Evolutionary conservation across 495 filamentous ascomycete genomes (phyloP), one percentile per base, ranked within the genome.

Genomic region (Daldinia vernicosa): DNA sequence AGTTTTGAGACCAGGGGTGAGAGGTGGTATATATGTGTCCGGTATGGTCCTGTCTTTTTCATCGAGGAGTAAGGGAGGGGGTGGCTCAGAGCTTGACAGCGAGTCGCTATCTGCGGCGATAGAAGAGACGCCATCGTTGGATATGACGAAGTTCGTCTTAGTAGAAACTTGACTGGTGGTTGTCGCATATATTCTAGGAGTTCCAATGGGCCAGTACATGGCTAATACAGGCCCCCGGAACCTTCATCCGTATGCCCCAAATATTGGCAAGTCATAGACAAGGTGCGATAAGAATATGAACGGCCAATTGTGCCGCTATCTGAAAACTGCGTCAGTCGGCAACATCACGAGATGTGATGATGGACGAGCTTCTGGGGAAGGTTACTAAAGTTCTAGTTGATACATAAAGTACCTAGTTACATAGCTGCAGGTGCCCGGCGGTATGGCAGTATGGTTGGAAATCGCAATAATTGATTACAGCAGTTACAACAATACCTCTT

Each of bases 201-300:
- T 92, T 79, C 93, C 93, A 82, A 95, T 86, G 74, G 95, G 95
- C 95, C 95, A 98, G 86, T 98, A 98, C 94, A 98, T 98, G 86
- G 86, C 86, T 88, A 73, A 71, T 69, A 67, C 30, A 69, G 71
- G 66, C 71, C 51, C 55, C 37, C 61, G 62, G 63, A 69, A 74
- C 74, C 74, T 73, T 68, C 75, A 77, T 77, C 64, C 69, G 75
- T 32, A 33, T 71, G 37, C 52, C 54, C 35, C 24, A 50, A 66
- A 6, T 59, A 24, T 47, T 30, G 63, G 40, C 15, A 39, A 35
- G 28, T 71, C 72, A 69, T 72, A 35, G 57, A 32, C 22, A 58
- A 57, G 33, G 39, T 39, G 27, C 11, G 24, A 35, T 52, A 57
- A 58, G 24, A 57, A 66, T 66, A 63, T 62, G 30, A 68, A 33